phyloP scores from a whole-genome alignment of 1,284 basidiomycete species.

The Tremellales sp. region DNA sequence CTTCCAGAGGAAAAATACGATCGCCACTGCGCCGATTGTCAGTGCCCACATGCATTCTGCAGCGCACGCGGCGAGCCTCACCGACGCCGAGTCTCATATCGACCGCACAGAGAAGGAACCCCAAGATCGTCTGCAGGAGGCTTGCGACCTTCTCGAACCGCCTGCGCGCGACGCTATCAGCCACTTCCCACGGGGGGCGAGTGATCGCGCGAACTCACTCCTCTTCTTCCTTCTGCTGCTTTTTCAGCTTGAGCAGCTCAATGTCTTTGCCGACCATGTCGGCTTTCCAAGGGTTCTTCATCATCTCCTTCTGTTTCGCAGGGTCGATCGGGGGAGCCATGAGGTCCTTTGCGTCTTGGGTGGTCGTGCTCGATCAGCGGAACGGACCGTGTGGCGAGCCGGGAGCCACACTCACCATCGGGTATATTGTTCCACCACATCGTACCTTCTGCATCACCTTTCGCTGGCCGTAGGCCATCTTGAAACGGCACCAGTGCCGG shows the following conservation, averaged over 20 bases:
- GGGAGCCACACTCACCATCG: conserved; percentile 23
- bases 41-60: conserved; percentile 4
- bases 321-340: conserved; percentile 38
- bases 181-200: neutral
- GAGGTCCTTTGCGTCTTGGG: conserved; percentile 27
- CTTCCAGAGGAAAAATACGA: conserved; percentile 38
- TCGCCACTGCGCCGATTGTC: conserved; percentile 15
- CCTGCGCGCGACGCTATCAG: conserved; percentile 5
- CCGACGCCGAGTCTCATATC: conserved; percentile 31
- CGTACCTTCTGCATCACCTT: conserved; percentile 31
- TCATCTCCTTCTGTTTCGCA: conserved; percentile 23
- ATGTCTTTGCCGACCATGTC: conserved; percentile 34
- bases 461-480: conserved; percentile 32
- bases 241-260: conserved; percentile 32
- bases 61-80: conserved; percentile 13
- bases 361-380: neutral
- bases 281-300: conserved; percentile 33
- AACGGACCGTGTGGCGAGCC: neutral
- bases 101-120: conserved; percentile 26
- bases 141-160: conserved; percentile 31
- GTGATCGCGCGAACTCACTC: conserved; percentile 30
- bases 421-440: conserved; percentile 43
- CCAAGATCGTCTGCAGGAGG: conserved; percentile 31
- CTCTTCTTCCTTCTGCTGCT: conserved; percentile 32
- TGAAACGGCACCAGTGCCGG: conserved; percentile 41